Base-by-base conservation (phyloP, 768 basidiomycete genomes). In the Panaeolus cyanescens region DNA sequence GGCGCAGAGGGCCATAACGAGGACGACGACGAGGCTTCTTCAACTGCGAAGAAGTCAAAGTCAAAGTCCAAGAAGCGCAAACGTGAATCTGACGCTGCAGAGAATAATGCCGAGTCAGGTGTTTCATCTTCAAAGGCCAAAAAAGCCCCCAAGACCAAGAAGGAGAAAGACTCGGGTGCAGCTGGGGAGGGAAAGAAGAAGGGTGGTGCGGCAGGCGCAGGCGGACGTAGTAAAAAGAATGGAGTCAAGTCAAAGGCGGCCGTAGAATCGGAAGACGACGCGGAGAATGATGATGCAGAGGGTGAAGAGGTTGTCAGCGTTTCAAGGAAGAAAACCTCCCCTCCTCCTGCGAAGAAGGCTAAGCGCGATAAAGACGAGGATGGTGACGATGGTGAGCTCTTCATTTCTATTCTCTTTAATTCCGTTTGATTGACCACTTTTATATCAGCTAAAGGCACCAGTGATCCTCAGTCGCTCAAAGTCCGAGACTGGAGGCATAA, bases 401-500 rank as follows among this genome's bases (percentile, higher is more conserved):
- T 32, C 9, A 22, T n/a, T 30, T 56, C 10, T 58, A 54, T 28
- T 19, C 12, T 50, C 55, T 39, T 59, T 45, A 17, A 5, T 39
- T 53, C 2, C 45, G 32, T 61, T 59, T 62, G 25, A 56, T 32
- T 28, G 22, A 50, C 62, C 61, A 8, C 5, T 32, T 54, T 33
- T 20, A 54, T 42, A 58, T 15, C 56, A 79, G 77, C 70, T 7
- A 80, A 84, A 70, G 80, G 87, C 62, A 88, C 89, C 33, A 77
- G 83, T 34, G 85, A 95, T 71, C 93, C 93, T 1, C 80, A 81
- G 56, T 84, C 85, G 31, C 55, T 74, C 28, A 78, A 89, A 72
- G 93, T 96, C 67, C 88, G 91, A 70, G 91, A 92, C 60, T 96
- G 95, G 95, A 82, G 96, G 65, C 94, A 96, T 73, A 91, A 87